Evolutionary conservation across 495 filamentous ascomycete genomes (phyloP).

Genomic region (Ascobolus immersus): DNA sequence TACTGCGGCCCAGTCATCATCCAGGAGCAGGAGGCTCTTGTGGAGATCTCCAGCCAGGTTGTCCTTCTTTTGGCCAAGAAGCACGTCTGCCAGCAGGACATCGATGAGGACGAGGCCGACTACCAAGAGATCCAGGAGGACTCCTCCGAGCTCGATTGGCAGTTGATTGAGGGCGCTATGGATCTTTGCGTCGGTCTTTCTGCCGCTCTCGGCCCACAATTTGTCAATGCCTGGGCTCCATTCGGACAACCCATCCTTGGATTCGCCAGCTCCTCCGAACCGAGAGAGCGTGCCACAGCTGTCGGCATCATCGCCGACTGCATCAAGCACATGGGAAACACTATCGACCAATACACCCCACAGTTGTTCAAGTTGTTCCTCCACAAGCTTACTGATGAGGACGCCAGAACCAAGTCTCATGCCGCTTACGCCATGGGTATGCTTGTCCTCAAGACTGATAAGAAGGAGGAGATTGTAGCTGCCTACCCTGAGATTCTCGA

Average conservation of each 20-base stretch:
- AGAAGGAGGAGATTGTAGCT: constrained; percentile 41
- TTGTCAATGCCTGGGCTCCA: constrained; percentile 69
- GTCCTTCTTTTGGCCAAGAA: constrained; percentile 55
- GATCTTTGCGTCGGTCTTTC: constrained; percentile 70
- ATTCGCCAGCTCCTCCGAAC: constrained; percentile 59
- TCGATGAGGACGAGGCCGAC: constrained; percentile 47
- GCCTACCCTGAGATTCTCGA: constrained; percentile 48
- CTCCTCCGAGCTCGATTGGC: constrained; percentile 90
- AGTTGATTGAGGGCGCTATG: constrained; percentile 76
- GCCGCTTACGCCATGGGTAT: constrained; percentile 75
- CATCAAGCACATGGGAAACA: constrained; percentile 55
- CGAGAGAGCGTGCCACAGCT: constrained; percentile 62
- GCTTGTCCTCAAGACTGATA: constrained; percentile 51
- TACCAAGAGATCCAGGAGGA: constrained; percentile 43
- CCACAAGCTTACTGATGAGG: constrained; percentile 70
- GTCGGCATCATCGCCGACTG: constrained; percentile 85
- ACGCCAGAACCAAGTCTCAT: constrained; percentile 80
- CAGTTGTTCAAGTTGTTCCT: constrained; percentile 54
- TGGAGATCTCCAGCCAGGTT: constrained; percentile 19
- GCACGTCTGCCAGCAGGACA: constrained; percentile 80
- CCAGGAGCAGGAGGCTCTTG: not conserved
- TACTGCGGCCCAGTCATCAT: constrained; percentile 57
- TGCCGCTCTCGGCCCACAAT: constrained; percentile 53
- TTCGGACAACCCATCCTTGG: constrained; percentile 77
- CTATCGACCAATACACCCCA: constrained; percentile 50